Percentiles rank a stretch among this genome's conserved stretches.
Conservation (phyloP, 441 rosid genomes). For the Croton setiger region DNA sequence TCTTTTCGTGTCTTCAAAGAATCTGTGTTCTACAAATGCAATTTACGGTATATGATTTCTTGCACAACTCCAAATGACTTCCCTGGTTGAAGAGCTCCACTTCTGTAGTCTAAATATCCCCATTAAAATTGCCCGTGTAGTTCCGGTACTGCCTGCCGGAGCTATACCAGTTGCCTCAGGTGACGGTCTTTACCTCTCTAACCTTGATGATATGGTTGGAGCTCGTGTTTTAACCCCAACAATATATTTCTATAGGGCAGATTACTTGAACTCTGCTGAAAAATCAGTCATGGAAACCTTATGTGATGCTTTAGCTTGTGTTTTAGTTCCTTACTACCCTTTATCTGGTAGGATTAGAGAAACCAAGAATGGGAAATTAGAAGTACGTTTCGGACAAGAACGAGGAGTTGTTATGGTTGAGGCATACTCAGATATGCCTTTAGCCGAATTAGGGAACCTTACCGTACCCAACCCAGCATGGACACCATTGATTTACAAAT, state of each 20-base stretch:
- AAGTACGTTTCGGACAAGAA: slow-evolving; percentile 63
- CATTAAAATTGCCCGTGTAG: slow-evolving; percentile 28
- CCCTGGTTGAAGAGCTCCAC: slow-evolving; percentile 58
- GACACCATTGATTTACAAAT: slow-evolving; percentile 65
- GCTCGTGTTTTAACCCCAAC: slow-evolving; percentile 87
- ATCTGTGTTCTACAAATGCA: slow-evolving; percentile 25
- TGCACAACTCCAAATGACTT: slow-evolving; percentile 36
- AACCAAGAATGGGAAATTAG: slow-evolving; percentile 55
- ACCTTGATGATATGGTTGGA: slow-evolving; percentile 74
- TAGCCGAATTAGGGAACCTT: slow-evolving; percentile 70
- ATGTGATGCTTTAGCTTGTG: slow-evolving; percentile 48
- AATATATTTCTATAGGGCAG: slow-evolving; percentile 54
- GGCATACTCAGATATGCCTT: slow-evolving; percentile 49
- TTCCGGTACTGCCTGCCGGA: slow-evolving; percentile 49
- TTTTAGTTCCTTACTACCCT: slow-evolving; percentile 83
- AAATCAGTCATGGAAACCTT: slow-evolving; percentile 35
- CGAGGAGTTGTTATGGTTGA: slow-evolving; percentile 80
- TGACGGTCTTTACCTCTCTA: slow-evolving; percentile 76
- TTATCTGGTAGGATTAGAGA: slow-evolving; percentile 77
- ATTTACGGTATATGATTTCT: neutral
- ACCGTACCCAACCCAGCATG: slow-evolving; percentile 86
- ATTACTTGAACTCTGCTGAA: slow-evolving; percentile 8
- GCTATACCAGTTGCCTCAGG: slow-evolving; percentile 46
- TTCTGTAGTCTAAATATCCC: slow-evolving; percentile 48
- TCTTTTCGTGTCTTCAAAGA: slow-evolving; percentile 23